Base-by-base conservation (phyloP, 768 basidiomycete genomes). In the Suillus subaureus region DNA sequence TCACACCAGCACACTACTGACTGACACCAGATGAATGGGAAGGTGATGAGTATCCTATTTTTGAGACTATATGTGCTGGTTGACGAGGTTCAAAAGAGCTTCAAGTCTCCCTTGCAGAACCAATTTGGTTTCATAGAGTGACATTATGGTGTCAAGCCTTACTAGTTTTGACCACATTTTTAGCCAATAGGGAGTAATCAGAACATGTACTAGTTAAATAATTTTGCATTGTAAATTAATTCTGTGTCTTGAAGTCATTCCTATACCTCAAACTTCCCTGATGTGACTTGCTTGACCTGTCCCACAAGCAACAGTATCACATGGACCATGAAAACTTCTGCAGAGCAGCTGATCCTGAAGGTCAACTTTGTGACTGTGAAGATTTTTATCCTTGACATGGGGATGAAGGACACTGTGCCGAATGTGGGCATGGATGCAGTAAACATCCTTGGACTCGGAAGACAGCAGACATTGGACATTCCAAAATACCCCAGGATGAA, bases 11-110 rank as follows among this genome's bases (percentile, higher is more conserved):
- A 4, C 55, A 69, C 5, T 72, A 69, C 55, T 61, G 64, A 6
- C 49, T 74, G 7, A 62, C 60, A 11, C 45, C 64, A 16, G 40
- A 31, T 4, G 70, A 74, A 60, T 71, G 8, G 70, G 71, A 70
- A 63, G 4, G 18, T 0, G 65, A 57, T 0, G 26, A 51, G 6
- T 72, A 72, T 51, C 69, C 66, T 0, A 9, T 5, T 2, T 45
- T 45, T n/a, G 43, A 45, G 21, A 45, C 43, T 4, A 45, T 45
- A 45, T 4, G 43, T 45, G 43, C 43, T 45, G 43, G 43, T 45
- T 2, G 21, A n/a, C 1, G 21, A 45, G 43, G 43, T 45, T 3
- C 4, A 2, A 45, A 45, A 45, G 43, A 45, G 43, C 21, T 45
- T 45, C 43, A 45, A 45, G 43, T 45, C 21, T 45, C 43, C 21